phyloP scores from a whole-genome alignment of 163 green algal genomes.

The Chlorella variabilis region DNA sequence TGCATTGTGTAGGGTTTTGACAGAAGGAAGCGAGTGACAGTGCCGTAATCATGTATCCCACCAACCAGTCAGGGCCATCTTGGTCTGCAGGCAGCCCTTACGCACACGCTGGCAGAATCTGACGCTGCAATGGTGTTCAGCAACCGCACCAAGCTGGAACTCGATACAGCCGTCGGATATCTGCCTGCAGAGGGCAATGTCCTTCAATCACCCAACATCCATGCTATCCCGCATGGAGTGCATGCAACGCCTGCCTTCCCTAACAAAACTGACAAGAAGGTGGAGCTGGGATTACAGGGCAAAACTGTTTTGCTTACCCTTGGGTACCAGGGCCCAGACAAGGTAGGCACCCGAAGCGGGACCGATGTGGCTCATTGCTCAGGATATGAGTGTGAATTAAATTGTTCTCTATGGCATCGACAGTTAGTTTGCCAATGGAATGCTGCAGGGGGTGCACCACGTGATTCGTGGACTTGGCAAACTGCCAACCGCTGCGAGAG shows the following conservation, averaged over 20 bases:
- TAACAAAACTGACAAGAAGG: not conserved
- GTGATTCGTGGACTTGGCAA: not conserved
- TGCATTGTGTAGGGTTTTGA: too few species aligned
- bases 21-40: too few species aligned
- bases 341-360: not conserved
- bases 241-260: not conserved
- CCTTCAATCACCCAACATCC: not conserved
- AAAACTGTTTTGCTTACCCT: not conserved
- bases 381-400: not conserved
- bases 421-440: not conserved
- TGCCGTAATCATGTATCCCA: too few species aligned
- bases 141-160: not conserved
- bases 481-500: not conserved
- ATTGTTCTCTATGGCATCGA: not conserved
- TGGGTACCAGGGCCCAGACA: conserved; percentile 15
- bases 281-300: not conserved
- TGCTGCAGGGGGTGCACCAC: not conserved
- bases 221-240: conserved; percentile 10
- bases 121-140: conserved; percentile 18
- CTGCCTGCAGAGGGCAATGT: not conserved
- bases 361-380: not conserved
- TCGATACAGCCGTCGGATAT: conserved; percentile 13
- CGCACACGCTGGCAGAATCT: conserved; percentile 16
- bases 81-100: not conserved
- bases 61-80: too few species aligned